Percentiles rank a stretch among this genome's conserved stretches.
phyloP scores from a whole-genome alignment of 495 filamentous ascomycete species.

The Staphylotrichum longicolle region DNA sequence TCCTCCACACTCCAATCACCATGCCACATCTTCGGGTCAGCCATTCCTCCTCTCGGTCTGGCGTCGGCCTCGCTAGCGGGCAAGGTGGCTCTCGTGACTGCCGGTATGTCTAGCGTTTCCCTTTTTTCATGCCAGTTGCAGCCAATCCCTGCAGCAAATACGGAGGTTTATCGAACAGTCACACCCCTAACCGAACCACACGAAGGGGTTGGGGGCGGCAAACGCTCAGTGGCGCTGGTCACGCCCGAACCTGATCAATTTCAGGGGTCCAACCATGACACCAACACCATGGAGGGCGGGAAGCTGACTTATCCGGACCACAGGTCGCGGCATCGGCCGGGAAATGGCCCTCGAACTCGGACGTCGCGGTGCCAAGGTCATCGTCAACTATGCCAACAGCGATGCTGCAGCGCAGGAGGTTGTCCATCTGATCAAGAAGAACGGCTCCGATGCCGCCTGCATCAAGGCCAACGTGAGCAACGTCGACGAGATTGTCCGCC shows the following conservation, averaged over 20 bases:
- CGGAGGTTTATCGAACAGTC: too few species aligned
- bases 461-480: conserved; percentile 75
- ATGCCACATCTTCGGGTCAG: too few species aligned
- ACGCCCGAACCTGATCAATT: not conserved
- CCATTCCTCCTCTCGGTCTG: conserved; percentile 49
- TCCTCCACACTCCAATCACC: conserved; percentile 21
- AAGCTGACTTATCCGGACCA: conserved; percentile 1
- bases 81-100: conserved; percentile 52
- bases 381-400: conserved; percentile 74
- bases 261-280: not conserved
- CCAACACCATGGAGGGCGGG: too few species aligned
- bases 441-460: conserved; percentile 58
- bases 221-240: too few species aligned
- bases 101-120: conserved; percentile 36
- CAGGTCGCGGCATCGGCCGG: conserved; percentile 70
- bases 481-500: conserved; percentile 56
- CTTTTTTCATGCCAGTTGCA: not conserved
- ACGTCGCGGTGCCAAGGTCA: conserved; percentile 67
- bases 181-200: too few species aligned
- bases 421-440: conserved; percentile 56
- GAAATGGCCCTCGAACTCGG: conserved; percentile 77
- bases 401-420: conserved; percentile 60
- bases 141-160: too few species aligned
- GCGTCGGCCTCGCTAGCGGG: conserved; percentile 49
- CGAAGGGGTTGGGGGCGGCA: too few species aligned